Evolutionary conservation across 306 rosid species (phyloP), one percentile per base, ranked within the genome.

Genomic region (Lagenaria siceraria): DNA sequence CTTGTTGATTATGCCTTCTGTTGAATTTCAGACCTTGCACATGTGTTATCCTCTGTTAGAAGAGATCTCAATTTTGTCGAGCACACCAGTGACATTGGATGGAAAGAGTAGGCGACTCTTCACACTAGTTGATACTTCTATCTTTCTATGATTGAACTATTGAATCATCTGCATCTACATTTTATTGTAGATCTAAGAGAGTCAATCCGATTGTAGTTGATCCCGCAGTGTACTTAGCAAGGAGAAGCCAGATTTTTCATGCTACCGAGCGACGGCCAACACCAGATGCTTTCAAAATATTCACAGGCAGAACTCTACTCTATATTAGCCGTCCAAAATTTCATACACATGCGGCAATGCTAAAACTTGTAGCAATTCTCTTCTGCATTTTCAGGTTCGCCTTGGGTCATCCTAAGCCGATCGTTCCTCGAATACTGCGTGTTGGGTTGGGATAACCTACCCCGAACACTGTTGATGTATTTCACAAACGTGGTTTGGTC

Each of bases 371-470:
- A 18, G 74, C 51, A 38, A 51, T 68, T 68, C 35, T 68, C 22
- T 68, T 79, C 69, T 83, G 84, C 51, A 76, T 78, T 25, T 88
- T 82, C 93, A 95, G 98, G 98, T 82, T 94, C 98, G 22, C 97
- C 96, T 2, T 95, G 98, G 98, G 92, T 92, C 40, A 80, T 86
- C 76, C 85, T 95, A 77, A 92, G 97, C 55, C 85, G 98, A 70
- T 43, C 97, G 14, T 95, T 95, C 76, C 71, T 95, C 60, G 97
- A 95, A 78, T 95, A 79, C 79, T 95, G 98, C 81, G 83, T 95
- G 79, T 78, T 92, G 24, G 98, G 97, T 70, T 95, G 98, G 98
- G 98, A 95, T 81, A 95, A 95, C 82, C 88, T 95, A 61, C 98
- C 98, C 13, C 85, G 98, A 22, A 89, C 84, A 19, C 85, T 95